Evolutionary conservation across 768 basidiomycete species (phyloP).

Genomic region (Amanita jacksonii): DNA sequence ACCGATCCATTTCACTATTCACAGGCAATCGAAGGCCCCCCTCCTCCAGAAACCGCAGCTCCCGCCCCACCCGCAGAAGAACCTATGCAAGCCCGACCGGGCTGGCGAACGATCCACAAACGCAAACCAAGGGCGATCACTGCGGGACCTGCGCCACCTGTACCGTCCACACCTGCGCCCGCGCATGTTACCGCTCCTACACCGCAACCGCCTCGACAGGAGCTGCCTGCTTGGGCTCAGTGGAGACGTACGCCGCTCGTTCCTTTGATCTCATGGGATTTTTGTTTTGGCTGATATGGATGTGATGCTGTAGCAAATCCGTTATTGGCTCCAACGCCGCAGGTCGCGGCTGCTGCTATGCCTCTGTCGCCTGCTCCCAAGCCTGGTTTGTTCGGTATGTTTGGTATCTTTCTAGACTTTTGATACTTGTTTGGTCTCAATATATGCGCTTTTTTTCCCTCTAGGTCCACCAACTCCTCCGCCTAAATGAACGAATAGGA

Average conservation of each 20-base stretch:
- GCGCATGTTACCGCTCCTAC: conserved; percentile 32
- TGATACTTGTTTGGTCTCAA: neutral
- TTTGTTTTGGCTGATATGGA: too few species aligned
- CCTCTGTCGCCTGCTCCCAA: conserved; percentile 41
- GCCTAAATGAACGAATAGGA: conserved; percentile 31
- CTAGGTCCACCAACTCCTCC: conserved; percentile 37
- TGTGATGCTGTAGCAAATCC: conserved; percentile 46
- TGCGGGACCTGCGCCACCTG: conserved; percentile 29
- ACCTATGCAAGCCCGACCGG: conserved; percentile 49
- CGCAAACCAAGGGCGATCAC: conserved; percentile 38
- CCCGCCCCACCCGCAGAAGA: conserved; percentile 39
- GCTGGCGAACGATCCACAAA: conserved; percentile 68
- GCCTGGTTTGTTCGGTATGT: conserved; percentile 58
- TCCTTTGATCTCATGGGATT: neutral
- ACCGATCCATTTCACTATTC: too few species aligned
- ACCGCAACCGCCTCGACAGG: conserved; percentile 35
- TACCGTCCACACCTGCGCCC: conserved; percentile 28
- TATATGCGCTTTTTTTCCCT: neutral
- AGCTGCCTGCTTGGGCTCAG: conserved; percentile 73
- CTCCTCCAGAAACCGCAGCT: conserved; percentile 16
- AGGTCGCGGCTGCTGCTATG: conserved; percentile 25
- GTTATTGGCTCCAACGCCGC: conserved; percentile 39
- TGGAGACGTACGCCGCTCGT: conserved; percentile 58
- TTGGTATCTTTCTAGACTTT: neutral
- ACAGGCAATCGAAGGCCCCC: conserved; percentile 28